Evolutionary conservation across 2,329 filamentous ascomycete species (phyloP), one percentile per base, ranked within the genome.

Genomic region (Phyllosticta paracitricarpa): DNA sequence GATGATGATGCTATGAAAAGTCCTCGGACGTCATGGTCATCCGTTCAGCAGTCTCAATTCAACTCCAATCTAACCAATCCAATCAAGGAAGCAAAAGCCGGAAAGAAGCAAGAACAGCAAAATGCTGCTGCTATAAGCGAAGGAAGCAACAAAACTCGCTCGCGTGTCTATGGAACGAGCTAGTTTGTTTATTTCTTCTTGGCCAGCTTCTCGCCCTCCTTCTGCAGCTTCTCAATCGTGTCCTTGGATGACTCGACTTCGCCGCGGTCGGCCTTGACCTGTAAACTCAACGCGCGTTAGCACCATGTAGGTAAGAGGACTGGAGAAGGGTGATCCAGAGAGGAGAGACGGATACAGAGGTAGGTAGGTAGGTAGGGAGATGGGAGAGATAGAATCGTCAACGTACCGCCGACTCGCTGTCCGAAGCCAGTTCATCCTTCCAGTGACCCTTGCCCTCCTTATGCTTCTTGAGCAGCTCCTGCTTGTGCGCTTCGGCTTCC

Each of bases 171-270:
- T 22, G 19, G 19, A 22, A 22, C 19, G 19, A 22, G 19, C 19
- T 22, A 22, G 19, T 22, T 2, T 10, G 22, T 52, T 25, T 61
- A 63, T 19, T 63, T 55, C 58, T 64, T 55, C 56, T 75, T 69
- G 4, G 71, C 70, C 69, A 77, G 71, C 63, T 72, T 66, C 63
- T 71, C 72, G 2, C 73, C 76, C 68, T 78, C 67, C 67, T 78
- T 69, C 66, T 79, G 77, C 64, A 79, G 62, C 19, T 78, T 70
- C 65, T 73, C 68, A 62, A 79, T 78, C 62, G 78, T 76, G 54
- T 70, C 63, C 12, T 70, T 71, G 60, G 78, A 75, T 62, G 78
- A 72, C 14, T 70, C 51, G n/a, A 78, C 74, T 58, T 77, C 63
- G 63, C 78, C 68, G 58, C 68, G 70, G 59, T 79, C 77, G 3